Evolutionary conservation across 2,329 filamentous ascomycete species (phyloP).

Genomic region (Neofusicoccum sp.): DNA sequence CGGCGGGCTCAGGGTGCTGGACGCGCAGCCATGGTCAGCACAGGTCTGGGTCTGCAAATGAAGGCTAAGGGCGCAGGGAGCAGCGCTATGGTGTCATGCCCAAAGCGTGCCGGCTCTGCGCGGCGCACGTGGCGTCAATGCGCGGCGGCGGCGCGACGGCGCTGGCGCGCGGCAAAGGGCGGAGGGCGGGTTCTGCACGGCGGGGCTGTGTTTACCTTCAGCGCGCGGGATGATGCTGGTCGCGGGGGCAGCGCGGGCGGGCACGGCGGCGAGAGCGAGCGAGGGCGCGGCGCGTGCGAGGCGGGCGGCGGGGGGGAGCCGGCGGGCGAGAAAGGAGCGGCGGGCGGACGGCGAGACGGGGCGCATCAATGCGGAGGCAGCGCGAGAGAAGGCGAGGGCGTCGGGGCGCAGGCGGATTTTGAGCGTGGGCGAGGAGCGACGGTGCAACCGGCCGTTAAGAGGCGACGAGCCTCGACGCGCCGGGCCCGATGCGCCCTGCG

Average conservation of each 20-base stretch:
- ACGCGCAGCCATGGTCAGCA: conserved; percentile 6
- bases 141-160: conserved; percentile 1
- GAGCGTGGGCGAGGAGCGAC: neutral
- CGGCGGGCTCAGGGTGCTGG: conserved; percentile 1
- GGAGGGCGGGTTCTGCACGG: conserved; percentile 2
- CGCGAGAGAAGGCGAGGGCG: conserved; percentile 5
- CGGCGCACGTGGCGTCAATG: conserved; percentile 11
- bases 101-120: neutral
- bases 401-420: conserved; percentile 13
- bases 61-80: conserved; percentile 8
- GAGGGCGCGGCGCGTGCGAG: neutral
- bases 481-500: conserved; percentile 5
- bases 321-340: conserved; percentile 1
- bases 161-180: conserved; percentile 4
- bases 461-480: conserved; percentile 5
- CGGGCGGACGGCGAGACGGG: conserved; percentile 6
- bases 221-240: conserved; percentile 3
- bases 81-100: neutral
- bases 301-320: neutral
- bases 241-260: neutral
- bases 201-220: neutral
- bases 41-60: neutral
- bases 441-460: conserved; percentile 14
- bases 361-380: conserved; percentile 13
- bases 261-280: neutral